These are phyloP conservation scores for Arxiozyma heterogenica DNA, from an alignment of 1,139 yeast species.

Conservation along the genomic window DNA sequence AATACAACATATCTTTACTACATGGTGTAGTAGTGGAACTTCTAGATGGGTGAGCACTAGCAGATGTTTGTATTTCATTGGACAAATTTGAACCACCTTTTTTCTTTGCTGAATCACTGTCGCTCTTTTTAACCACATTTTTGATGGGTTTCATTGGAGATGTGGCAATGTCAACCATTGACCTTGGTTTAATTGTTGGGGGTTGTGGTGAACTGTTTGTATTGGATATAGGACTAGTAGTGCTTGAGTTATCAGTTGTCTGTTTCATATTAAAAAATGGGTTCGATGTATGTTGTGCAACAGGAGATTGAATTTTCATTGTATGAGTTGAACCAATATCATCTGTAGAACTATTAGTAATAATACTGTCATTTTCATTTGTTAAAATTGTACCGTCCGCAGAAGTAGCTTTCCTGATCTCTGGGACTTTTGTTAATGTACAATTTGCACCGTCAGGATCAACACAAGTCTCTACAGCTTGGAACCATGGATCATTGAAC, in stretches of 20 bases:
- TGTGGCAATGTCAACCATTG: slow-evolving; percentile 24
- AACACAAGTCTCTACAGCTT: slow-evolving; percentile 47
- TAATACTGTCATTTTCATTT: background rate
- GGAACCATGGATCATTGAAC: slow-evolving; percentile 59
- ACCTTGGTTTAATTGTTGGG: slow-evolving; percentile 15
- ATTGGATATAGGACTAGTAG: background rate
- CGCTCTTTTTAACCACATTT: background rate
- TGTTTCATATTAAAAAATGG: background rate
- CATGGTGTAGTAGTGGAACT: background rate
- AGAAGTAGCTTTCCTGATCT: slow-evolving; percentile 16
- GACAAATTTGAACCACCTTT: background rate
- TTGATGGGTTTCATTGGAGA: slow-evolving; percentile 11
- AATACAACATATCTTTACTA: background rate
- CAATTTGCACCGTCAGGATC: slow-evolving; percentile 17
- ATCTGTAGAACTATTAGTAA: slow-evolving; percentile 1
- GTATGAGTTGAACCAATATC: slow-evolving; percentile 2
- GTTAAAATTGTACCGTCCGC: slow-evolving; percentile 4
- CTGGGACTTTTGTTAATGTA: slow-evolving; percentile 17
- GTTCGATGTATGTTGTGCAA: slow-evolving; percentile 1
- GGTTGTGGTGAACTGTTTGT: background rate
- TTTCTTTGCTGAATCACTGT: background rate
- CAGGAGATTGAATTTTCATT: background rate
- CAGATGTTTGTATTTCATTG: background rate
- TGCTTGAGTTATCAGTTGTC: background rate
- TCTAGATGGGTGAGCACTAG: background rate